Evolutionary conservation across 805 yeast genomes (phyloP), one percentile per base, ranked within the genome.

Genomic region (Ogataea angusta): DNA sequence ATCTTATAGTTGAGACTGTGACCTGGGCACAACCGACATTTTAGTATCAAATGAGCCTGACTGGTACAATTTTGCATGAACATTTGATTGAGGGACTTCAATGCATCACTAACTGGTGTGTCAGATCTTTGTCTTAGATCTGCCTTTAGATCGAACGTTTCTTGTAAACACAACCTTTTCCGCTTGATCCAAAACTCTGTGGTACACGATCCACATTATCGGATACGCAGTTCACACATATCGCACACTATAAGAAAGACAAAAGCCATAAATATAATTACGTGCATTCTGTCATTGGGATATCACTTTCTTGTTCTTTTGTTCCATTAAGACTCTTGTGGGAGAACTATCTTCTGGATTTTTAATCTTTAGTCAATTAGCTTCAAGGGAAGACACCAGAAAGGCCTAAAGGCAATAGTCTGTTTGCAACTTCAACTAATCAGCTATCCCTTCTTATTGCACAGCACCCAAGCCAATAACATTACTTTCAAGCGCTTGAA

Each of bases 71-170:
- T 23, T 36, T 23, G 34, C 34, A 30, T 23, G 23, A 13, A 16
- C 8, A n/a, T 10, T 14, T 10, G 13, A 6, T 21, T 9, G 21
- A 13, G 12, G n/a, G 21, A 19, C 34, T 14, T 12, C n/a, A 6
- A 12, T 10, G 27, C 27, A 24, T 34, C 36, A 15, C n/a, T n/a
- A 19, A 12, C 8, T 14, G 10, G 22, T 34, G 42, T 38, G 30
- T 38, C 42, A 38, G 37, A 33, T 33, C 42, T 32, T 15, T 26
- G 42, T 38, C 26, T 38, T 37, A 38, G 34, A 33, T 29, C 18
- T 21, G 19, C 22, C 12, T 21, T 30, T 21, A 27, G 27, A 27
- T 31, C 27, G 28, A n/a, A 28, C 16, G 31, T 14, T n/a, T 22
- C 7, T 31, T 27, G n/a, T 13, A 21, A 23, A 25, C 15, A 16